A percentile compares a stretch with the other conserved stretches of the same genome.
Conservation (phyloP, 495 filamentous ascomycete species). For the Penicillium odoratum region DNA sequence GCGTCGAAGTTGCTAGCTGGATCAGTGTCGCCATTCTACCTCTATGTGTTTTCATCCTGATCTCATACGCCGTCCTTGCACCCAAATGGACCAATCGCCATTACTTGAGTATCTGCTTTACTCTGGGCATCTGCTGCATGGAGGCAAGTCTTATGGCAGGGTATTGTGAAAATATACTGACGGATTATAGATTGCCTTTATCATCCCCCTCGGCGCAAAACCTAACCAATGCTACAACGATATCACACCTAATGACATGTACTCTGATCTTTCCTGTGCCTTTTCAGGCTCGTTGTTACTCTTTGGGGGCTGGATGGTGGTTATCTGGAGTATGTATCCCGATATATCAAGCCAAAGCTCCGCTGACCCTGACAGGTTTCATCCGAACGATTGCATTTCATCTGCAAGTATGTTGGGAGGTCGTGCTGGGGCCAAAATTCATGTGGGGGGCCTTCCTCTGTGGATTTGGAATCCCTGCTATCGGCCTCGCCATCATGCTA, state of each 20-base stretch:
- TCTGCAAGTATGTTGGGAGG: constrained; percentile 96
- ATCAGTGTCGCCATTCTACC: constrained; percentile 73
- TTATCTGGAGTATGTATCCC: constrained; percentile 63
- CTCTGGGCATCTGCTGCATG: constrained; percentile 71
- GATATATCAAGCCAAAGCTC: neutral
- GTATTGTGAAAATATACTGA: constrained; percentile 5
- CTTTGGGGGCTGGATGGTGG: constrained; percentile 77
- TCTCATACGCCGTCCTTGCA: constrained; percentile 81
- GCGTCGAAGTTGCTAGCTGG: constrained; percentile 70
- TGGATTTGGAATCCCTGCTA: constrained; percentile 80
- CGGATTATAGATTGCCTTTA: constrained; percentile 61
- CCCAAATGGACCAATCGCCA: constrained; percentile 90
- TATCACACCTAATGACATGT: constrained; percentile 95
- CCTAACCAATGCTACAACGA: constrained; percentile 82
- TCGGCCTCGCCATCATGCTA: constrained; percentile 71
- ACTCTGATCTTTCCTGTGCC: constrained; percentile 75
- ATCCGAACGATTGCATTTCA: constrained; percentile 88
- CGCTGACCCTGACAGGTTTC: constrained; percentile 45
- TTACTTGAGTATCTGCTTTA: constrained; percentile 86
- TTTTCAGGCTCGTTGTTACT: constrained; percentile 85
- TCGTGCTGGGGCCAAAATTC: constrained; percentile 82
- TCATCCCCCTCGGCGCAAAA: constrained; percentile 80
- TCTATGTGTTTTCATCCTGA: constrained; percentile 71
- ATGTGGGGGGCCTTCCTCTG: constrained; percentile 80
- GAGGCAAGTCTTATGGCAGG: constrained; percentile 55